phyloP scores from a whole-genome alignment of 148 eudicot species.

The Fagopyrum esculentum region DNA sequence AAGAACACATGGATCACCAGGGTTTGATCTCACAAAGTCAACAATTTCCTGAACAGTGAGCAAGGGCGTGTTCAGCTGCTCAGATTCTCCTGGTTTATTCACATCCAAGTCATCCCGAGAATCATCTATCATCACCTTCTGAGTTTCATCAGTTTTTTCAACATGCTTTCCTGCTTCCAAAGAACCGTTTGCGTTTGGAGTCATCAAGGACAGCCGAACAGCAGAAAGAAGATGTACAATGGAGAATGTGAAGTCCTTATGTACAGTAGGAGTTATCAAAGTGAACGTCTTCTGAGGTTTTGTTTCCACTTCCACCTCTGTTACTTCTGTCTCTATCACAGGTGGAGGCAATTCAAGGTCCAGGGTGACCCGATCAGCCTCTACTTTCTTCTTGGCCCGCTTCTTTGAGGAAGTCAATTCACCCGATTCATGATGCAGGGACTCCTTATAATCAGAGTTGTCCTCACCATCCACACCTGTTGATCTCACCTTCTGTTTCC shows the following conservation, averaged over 20 bases:
- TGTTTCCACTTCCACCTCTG: constrained; percentile 51
- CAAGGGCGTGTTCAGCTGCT: constrained; percentile 38
- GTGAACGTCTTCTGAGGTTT: constrained; percentile 52
- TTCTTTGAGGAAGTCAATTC: constrained; percentile 37
- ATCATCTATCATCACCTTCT: constrained; percentile 23
- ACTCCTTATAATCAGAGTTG: constrained; percentile 26
- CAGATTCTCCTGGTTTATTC: constrained; percentile 28
- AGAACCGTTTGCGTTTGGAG: constrained; percentile 49
- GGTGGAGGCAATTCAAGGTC: constrained; percentile 34
- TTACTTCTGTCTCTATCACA: constrained; percentile 35
- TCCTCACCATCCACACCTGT: constrained; percentile 32
- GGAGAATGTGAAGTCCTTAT: constrained; percentile 81
- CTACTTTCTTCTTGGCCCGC: constrained; percentile 51
- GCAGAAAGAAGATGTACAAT: constrained; percentile 87
- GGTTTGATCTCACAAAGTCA: constrained; percentile 70
- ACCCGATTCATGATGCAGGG: constrained; percentile 33
- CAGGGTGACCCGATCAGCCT: constrained; percentile 31
- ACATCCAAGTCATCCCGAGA: constrained; percentile 31
- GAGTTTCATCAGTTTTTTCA: constrained; percentile 28
- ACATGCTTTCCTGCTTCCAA: constrained; percentile 29
- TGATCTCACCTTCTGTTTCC: constrained; percentile 38
- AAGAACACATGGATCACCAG: constrained; percentile 86
- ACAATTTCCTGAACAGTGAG: constrained; percentile 75
- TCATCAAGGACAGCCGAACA: constrained; percentile 71
- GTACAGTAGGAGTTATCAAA: constrained; percentile 69